phyloP scores from a whole-genome alignment of 192 early-diverging fungal species.

The Bifiguratus adelaidae region DNA sequence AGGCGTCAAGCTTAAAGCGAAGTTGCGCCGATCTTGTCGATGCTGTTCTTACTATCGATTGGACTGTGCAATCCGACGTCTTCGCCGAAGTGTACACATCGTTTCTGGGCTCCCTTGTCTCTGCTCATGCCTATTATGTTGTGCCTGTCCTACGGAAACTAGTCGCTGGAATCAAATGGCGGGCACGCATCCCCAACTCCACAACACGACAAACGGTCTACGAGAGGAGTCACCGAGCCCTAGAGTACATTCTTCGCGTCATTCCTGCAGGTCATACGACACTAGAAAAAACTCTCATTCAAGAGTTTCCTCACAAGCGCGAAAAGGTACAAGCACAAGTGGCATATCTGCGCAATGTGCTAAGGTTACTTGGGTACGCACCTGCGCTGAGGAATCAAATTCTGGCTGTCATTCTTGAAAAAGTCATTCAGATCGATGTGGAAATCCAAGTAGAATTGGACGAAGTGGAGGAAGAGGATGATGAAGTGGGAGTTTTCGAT shows the following conservation, averaged over 20 bases:
- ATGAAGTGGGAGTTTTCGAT: conserved; percentile 22
- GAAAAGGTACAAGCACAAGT: conserved; percentile 42
- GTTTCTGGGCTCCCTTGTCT: conserved; percentile 64
- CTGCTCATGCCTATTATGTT: conserved; percentile 60
- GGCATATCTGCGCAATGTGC: conserved; percentile 63
- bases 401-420: conserved; percentile 65
- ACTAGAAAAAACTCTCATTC: conserved; percentile 46
- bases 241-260: conserved; percentile 48
- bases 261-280: conserved; percentile 61
- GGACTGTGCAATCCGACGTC: conserved; percentile 32
- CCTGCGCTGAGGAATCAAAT: conserved; percentile 58
- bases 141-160: conserved; percentile 47
- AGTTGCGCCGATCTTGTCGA: conserved; percentile 38
- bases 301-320: conserved; percentile 65
- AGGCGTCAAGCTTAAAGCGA: conserved; percentile 29
- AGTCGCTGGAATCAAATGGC: conserved; percentile 34
- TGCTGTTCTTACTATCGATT: conserved; percentile 47
- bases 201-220: conserved; percentile 21
- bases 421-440: conserved; percentile 86
- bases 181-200: conserved; percentile 9
- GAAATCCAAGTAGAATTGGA: conserved; percentile 89
- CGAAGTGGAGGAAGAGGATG: conserved; percentile 60
- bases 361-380: conserved; percentile 70
- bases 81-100: conserved; percentile 46
- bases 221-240: conserved; percentile 49